Conservation (phyloP, 176 grass and related monocot genomes). For the Cymbopogon citratus region DNA sequence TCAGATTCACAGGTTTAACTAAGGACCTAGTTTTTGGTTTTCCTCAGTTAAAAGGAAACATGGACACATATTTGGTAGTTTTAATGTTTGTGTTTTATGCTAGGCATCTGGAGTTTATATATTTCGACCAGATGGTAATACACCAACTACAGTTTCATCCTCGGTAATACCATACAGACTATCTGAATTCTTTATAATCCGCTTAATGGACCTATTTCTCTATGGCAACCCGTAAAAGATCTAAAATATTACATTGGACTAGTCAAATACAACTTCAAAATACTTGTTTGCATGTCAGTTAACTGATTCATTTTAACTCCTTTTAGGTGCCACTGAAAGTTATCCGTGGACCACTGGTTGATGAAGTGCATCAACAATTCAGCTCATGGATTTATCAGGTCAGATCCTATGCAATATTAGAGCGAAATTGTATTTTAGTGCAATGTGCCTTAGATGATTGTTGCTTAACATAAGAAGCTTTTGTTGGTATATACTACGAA, state of each 20-base stretch:
- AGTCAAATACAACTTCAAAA: neutral
- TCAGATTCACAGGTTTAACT: slow-evolving; percentile 57
- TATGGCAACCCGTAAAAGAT: too few species aligned
- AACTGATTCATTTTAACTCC: neutral
- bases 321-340: slow-evolving; percentile 56
- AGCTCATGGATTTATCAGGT: slow-evolving; percentile 96
- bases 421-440: neutral
- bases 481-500: neutral
- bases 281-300: neutral
- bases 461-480: neutral
- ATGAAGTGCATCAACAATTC: slow-evolving; percentile 83
- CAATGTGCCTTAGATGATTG: neutral
- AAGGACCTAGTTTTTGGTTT: neutral
- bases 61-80: slow-evolving; percentile 21
- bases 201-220: neutral
- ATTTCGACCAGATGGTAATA: slow-evolving; percentile 73
- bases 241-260: neutral
- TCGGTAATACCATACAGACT: slow-evolving; percentile 34
- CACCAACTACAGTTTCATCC: slow-evolving; percentile 49
- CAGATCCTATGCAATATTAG: neutral
- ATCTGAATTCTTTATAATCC: neutral
- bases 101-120: slow-evolving; percentile 92
- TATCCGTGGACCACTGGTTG: slow-evolving; percentile 59
- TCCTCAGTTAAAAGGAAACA: neutral
- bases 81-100: neutral